Evolutionary conservation across 208 protist genomes (phyloP), one percentile per base, ranked within the genome.

Genomic region (Phytomonas sp.): DNA sequence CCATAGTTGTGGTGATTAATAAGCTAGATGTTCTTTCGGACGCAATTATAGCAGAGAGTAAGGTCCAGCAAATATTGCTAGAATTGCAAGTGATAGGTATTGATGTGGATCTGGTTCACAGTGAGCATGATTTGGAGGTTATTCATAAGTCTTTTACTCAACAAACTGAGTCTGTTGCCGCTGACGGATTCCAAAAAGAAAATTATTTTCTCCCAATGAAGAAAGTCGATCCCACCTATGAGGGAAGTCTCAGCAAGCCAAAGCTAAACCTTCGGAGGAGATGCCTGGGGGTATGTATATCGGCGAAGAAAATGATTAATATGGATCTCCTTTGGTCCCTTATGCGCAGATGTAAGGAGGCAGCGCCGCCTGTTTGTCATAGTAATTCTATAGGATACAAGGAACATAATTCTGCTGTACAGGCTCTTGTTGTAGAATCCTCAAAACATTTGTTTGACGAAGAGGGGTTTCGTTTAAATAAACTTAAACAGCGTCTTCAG

Each of bases 401-500:
- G 12, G 87, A 81, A 66, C 87, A 90, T 78, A 80, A 79, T 62
- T 83, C 79, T 36, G 82, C 80, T 29, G 79, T 94, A 40, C 91
- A 96, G 67, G 91, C 87, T 11, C 79, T 93, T 33, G 82, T 96
- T 29, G 66, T 96, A 10, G 88, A 96, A 70, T 88, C 91, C 14
- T 96, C 91, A 12, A 96, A 96, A 61, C 88, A 96, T 67, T 74
- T 96, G 14, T 96, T 94, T 79, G 83, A 96, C 75, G 91, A 93
- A 69, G 91, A 96, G 59, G 78, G 78, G 11, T 96, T 93, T 72
- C 81, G 88, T n/a, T 64, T 79, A 29, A 90, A 85, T 45, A 66
- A 70, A 0, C 64, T 33, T n/a, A 72, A 80, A 12, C 86, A 85
- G 72, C 59, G 59, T 10, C 69, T 94, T 34, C 88, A 93, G 70